phyloP scores from a whole-genome alignment of 805 yeast genomes.

The Tetrapisispora taiwanensis region DNA sequence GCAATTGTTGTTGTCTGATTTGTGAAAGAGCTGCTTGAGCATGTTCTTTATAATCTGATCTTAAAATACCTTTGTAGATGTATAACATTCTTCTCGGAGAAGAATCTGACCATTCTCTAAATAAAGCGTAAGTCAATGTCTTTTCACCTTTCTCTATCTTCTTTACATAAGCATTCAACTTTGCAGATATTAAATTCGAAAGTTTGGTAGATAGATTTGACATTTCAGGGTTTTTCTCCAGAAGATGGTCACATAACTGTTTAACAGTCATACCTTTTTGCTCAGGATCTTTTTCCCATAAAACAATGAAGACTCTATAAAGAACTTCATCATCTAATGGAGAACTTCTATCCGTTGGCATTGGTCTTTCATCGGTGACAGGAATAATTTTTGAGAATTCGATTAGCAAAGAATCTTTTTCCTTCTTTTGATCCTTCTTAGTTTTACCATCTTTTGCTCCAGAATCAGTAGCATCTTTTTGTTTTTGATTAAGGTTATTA shows the following conservation, averaged over 20 bases:
- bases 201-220: constrained; percentile 71
- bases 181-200: constrained; percentile 72
- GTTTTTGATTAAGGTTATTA: background rate
- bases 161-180: constrained; percentile 74
- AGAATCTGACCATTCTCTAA: constrained; percentile 87
- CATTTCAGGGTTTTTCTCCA: constrained; percentile 75
- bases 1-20: constrained; percentile 10
- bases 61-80: constrained; percentile 67
- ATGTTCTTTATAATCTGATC: constrained; percentile 65
- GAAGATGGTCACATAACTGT: constrained; percentile 68
- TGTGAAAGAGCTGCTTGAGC: constrained; percentile 44
- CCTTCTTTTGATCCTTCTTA: constrained; percentile 14
- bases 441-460: constrained; percentile 1
- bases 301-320: constrained; percentile 61
- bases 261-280: constrained; percentile 84
- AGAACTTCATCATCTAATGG: constrained; percentile 60
- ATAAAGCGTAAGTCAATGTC: constrained; percentile 58
- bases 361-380: constrained; percentile 65
- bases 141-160: constrained; percentile 78
- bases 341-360: constrained; percentile 50
- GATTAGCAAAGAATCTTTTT: constrained; percentile 17
- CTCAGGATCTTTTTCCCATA: constrained; percentile 57
- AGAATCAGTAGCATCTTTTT: background rate
- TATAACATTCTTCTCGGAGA: constrained; percentile 85
- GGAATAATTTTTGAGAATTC: constrained; percentile 67